Evolutionary conservation across 768 basidiomycete species (phyloP).

Genomic region (Pleurotus ostreatus): DNA sequence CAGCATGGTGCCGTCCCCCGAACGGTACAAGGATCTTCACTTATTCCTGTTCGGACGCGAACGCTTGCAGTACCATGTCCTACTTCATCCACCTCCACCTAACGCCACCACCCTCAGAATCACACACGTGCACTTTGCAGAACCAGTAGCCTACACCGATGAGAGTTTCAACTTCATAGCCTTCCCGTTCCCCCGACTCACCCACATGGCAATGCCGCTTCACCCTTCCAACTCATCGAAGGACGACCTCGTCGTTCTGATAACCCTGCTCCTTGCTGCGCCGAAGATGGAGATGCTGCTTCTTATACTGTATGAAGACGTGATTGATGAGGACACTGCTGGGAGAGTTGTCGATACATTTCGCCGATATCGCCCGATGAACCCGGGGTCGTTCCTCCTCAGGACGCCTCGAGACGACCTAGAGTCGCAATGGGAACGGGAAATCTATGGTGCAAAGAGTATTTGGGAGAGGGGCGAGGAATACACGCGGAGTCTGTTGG

Average conservation of each 20-base stretch:
- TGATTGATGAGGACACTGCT: neutral
- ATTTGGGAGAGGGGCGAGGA: neutral
- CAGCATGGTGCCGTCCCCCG: neutral
- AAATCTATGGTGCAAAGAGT: neutral
- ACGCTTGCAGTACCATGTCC: neutral
- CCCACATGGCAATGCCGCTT: neutral
- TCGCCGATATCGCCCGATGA: neutral
- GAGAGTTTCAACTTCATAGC: neutral
- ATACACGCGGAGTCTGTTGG: neutral
- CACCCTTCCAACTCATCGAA: neutral
- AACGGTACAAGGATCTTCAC: neutral
- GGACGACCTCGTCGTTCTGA: neutral
- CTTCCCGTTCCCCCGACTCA: neutral
- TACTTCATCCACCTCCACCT: neutral
- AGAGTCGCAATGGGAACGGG: neutral
- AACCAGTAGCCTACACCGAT: neutral
- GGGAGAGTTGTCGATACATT: neutral
- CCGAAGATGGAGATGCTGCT: neutral
- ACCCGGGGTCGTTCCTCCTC: neutral
- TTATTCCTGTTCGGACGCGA: neutral
- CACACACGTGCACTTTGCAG: neutral
- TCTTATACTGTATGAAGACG: neutral
- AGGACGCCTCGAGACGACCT: neutral
- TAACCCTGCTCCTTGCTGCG: neutral
- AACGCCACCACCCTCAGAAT: neutral